phyloP scores from a whole-genome alignment of 1,139 yeast genomes.

The Meyerozyma elateridarum region DNA sequence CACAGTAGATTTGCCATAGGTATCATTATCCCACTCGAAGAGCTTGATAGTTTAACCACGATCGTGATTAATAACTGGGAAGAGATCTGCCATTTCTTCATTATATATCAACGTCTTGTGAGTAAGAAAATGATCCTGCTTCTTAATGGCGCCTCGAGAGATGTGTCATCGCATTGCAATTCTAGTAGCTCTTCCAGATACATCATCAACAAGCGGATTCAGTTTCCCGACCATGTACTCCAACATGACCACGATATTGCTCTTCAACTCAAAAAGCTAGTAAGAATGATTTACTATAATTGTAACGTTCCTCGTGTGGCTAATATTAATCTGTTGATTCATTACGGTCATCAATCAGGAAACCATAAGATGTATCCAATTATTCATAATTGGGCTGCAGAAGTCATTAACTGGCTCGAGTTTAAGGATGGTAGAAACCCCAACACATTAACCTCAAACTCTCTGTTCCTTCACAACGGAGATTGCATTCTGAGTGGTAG shows the following conservation, averaged over 20 bases:
- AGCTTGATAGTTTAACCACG: slow-evolving; percentile 28
- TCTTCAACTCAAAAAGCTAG: slow-evolving; percentile 28
- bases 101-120: slow-evolving; percentile 35
- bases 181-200: slow-evolving; percentile 24
- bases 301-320: slow-evolving; percentile 46
- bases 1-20: slow-evolving; percentile 46
- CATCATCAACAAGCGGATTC: slow-evolving; percentile 34
- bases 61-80: slow-evolving; percentile 47
- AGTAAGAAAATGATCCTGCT: slow-evolving; percentile 30
- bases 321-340: slow-evolving; percentile 29
- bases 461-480: slow-evolving; percentile 5
- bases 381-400: slow-evolving; percentile 51
- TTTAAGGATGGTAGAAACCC: slow-evolving; percentile 48
- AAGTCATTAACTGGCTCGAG: slow-evolving; percentile 57
- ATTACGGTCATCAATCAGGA: slow-evolving; percentile 4
- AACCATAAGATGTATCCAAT: slow-evolving; percentile 8
- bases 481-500: slow-evolving; percentile 14
- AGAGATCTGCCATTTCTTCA: slow-evolving; percentile 38
- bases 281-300: slow-evolving; percentile 36
- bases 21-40: slow-evolving; percentile 41
- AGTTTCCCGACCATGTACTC: slow-evolving; percentile 32
- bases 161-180: not conserved
- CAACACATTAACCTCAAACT: slow-evolving; percentile 6
- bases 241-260: slow-evolving; percentile 42
- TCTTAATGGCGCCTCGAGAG: slow-evolving; percentile 10